Evolutionary conservation across 768 basidiomycete genomes (phyloP), one percentile per base, ranked within the genome.

Genomic region (Trametes gibbosa): DNA sequence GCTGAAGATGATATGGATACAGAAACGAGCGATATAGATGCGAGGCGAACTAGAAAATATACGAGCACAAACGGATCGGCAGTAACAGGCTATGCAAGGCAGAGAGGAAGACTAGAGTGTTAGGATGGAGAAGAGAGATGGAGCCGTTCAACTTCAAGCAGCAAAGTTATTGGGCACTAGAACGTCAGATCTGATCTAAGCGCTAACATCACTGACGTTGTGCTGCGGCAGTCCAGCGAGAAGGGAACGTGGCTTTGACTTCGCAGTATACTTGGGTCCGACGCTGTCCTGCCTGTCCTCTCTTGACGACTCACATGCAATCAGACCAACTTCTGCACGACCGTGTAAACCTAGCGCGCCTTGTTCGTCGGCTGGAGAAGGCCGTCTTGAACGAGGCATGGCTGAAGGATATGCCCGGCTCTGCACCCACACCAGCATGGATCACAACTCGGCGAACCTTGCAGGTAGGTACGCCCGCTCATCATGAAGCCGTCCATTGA

Each of bases 311-410:
- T 12, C 24, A 48, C 17, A 53, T 62, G 56, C 60, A 39, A 37
- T 48, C 57, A 14, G 70, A 72, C 25, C 68, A 70, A 50, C 29
- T 63, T 2, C 50, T 64, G 4, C 89, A 88, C 58, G 86, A 91
- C 73, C 80, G 82, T 63, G 81, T 91, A 13, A 91, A 91, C 70
- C 75, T 91, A 9, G 72, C 73, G 10, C 79, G 86, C 49, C 77
- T 91, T 7, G 70, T 90, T 5, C 76, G 79, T 43, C 70, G 84
- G 55, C 78, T 92, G 0, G 86, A 90, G 57, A 82, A 80, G 65
- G 76, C 79, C 10, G 71, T 81, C 0, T 72, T 71, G 21, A 68
- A 72, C 13, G 70, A 67, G 62, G 56, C 76, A 52, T 73, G 77
- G 77, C 42, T 69, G 66, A 21, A 70, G 72, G 62, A 61, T 21